These are phyloP conservation scores for Trypanosoma scelopori DNA, from an alignment of 208 protist genomes.

Conservation along the genomic window DNA sequence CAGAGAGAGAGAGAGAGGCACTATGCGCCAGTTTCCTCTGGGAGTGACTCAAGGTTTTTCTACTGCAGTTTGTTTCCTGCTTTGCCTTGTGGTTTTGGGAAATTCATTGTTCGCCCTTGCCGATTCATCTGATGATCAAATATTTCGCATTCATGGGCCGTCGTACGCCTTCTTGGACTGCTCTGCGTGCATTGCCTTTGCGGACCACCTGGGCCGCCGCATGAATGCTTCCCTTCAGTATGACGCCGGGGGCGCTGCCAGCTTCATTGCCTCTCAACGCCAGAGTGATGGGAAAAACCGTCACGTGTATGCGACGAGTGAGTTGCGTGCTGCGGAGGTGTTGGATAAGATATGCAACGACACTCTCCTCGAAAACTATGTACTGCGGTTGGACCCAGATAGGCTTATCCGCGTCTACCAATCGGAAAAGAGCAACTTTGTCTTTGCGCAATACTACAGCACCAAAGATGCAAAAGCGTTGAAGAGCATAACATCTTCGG, in stretches of 20 bases:
- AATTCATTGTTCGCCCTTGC: background rate
- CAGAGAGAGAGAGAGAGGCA: too few relatives aligned
- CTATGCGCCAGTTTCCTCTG: too few relatives aligned
- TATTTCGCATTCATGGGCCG: conserved; percentile 25
- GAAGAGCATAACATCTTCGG: conserved; percentile 19
- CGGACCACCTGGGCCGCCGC: conserved; percentile 40
- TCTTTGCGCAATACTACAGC: conserved; percentile 52
- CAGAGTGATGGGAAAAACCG: conserved; percentile 43
- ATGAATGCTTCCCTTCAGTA: conserved; percentile 68
- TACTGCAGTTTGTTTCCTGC: conserved; percentile 5
- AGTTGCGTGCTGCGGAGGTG: conserved; percentile 76
- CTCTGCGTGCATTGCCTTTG: conserved; percentile 75
- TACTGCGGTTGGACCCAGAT: conserved; percentile 54
- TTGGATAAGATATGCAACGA: conserved; percentile 65
- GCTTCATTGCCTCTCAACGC: conserved; percentile 52
- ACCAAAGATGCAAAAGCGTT: conserved; percentile 37
- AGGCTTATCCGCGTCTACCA: conserved; percentile 66
- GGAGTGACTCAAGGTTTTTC: too few relatives aligned
- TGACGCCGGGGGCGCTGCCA: conserved; percentile 25
- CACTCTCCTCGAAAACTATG: conserved; percentile 37
- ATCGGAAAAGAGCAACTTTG: conserved; percentile 19
- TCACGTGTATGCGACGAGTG: conserved; percentile 51
- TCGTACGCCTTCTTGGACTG: conserved; percentile 76
- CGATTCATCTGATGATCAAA: background rate
- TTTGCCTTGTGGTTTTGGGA: conserved; percentile 1